Base-by-base conservation (phyloP, 1,139 yeast genomes). In the Taiozyma sp. region DNA sequence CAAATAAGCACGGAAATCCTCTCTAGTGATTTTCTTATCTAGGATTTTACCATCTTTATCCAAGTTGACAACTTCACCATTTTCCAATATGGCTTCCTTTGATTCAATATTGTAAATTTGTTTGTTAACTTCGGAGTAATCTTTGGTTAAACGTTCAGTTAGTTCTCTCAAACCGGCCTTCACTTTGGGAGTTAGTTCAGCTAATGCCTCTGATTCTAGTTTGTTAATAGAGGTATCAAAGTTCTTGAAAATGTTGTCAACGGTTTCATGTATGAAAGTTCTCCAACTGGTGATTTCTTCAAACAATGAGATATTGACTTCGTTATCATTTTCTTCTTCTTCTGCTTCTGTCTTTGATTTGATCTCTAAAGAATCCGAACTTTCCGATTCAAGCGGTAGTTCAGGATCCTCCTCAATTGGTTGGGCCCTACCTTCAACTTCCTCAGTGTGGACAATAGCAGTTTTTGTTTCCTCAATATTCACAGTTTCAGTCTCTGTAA, bases 1-100 rank as follows among this genome's bases (percentile, higher is more conserved):
- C 43, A 78, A 65, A 29, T 63, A 53, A 52, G 79, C 84, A 62
- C 90, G 73, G 64, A 82, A 73, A 50, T 76, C 79, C 62, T 84
- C 83, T 62, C 92, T 73, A 0, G 83, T 67, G 22, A 84, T 74
- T 54, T 69, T 71, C 44, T 63, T 61, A 12, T 63, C 62, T 45
- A 71, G 57, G 46, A 69, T 61, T n/a, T 66, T 66, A 16, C 70
- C 70, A 9, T 60, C 55, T 38, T 55, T 55, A 53, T 62, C 75
- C 55, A 66, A 66, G 62, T 60, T 69, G 57, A 68, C 65, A 12
- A 65, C 61, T 50, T 70, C 68, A 23, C 74, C 74, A 19, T 72
- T 68, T 36, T 66, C 71, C 51, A 75, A 70, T 48, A 66, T 54
- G 44, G 74, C 78, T 43, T 71, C 70, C 51, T 71, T 73, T 56